These are phyloP conservation scores for Saccharomycopsis sp. DNA, from an alignment of 805 yeast genomes.

Conservation along the genomic window DNA sequence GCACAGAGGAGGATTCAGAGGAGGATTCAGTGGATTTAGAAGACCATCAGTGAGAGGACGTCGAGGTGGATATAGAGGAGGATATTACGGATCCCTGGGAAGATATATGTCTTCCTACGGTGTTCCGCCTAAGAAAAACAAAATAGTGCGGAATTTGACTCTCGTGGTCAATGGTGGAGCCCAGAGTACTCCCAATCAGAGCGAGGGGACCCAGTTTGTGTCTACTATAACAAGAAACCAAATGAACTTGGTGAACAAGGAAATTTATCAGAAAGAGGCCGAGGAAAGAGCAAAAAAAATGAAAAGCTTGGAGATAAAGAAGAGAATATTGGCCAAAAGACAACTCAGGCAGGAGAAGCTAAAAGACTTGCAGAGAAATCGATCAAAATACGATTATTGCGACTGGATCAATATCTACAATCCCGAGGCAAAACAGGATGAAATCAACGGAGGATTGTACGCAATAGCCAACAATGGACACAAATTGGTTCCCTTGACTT, in stretches of 20 bases:
- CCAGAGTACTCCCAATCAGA: neutral
- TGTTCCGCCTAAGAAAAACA: neutral
- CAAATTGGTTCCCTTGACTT: conserved; percentile 33
- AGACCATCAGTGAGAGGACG: neutral
- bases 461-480: conserved; percentile 37
- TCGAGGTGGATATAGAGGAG: conserved; percentile 4
- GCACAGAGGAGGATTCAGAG: conserved; percentile 10
- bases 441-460: conserved; percentile 26
- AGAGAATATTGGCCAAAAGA: conserved; percentile 19
- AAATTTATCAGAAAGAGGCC: conserved; percentile 31
- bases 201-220: conserved; percentile 25
- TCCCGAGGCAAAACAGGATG: conserved; percentile 17
- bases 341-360: conserved; percentile 19
- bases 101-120: too few species aligned
- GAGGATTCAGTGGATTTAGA: conserved; percentile 23
- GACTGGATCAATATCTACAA: conserved; percentile 41
- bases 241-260: conserved; percentile 34
- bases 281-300: conserved; percentile 25
- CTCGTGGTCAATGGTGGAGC: conserved; percentile 25
- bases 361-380: conserved; percentile 27
- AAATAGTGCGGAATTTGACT: conserved; percentile 27
- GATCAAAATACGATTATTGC: conserved; percentile 34
- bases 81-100: conserved; percentile 7
- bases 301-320: conserved; percentile 19
- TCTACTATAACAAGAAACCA: conserved; percentile 32